Conservation (phyloP, 163 green algal genomes). For the Chloromonas sp. region DNA sequence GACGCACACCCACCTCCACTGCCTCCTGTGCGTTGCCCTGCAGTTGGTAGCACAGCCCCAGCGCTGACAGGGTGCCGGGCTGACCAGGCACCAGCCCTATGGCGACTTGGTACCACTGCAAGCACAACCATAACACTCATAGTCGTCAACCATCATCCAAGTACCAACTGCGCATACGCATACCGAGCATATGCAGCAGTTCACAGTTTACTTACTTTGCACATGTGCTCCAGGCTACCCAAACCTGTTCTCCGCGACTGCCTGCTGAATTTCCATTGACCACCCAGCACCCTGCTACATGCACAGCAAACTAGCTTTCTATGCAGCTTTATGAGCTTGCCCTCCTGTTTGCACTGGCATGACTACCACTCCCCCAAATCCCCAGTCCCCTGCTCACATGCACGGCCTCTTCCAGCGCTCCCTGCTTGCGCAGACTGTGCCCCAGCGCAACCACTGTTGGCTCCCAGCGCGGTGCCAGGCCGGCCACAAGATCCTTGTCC, state of each 20-base stretch:
- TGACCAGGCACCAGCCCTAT: slow-evolving; percentile 50
- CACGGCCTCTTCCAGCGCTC: slow-evolving; percentile 59
- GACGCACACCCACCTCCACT: slow-evolving; percentile 9
- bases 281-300: too few species aligned
- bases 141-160: background rate
- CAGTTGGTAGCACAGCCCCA: slow-evolving; percentile 86
- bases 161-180: background rate
- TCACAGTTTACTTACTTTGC: too few species aligned
- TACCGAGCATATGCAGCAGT: too few species aligned
- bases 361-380: too few species aligned
- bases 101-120: slow-evolving; percentile 42
- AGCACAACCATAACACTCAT: background rate
- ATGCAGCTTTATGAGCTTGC: too few species aligned
- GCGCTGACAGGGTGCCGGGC: slow-evolving; percentile 67
- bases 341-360: too few species aligned
- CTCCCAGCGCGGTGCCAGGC: slow-evolving; percentile 57
- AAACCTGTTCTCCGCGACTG: too few species aligned
- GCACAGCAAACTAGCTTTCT: too few species aligned
- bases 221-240: too few species aligned
- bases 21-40: slow-evolving; percentile 17
- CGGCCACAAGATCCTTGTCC: background rate
- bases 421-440: slow-evolving; percentile 83
- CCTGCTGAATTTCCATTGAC: too few species aligned
- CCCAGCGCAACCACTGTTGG: slow-evolving; percentile 80
- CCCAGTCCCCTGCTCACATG: slow-evolving; percentile 1